phyloP scores from a whole-genome alignment of 495 filamentous ascomycete genomes.

The Filosporella fistucella region DNA sequence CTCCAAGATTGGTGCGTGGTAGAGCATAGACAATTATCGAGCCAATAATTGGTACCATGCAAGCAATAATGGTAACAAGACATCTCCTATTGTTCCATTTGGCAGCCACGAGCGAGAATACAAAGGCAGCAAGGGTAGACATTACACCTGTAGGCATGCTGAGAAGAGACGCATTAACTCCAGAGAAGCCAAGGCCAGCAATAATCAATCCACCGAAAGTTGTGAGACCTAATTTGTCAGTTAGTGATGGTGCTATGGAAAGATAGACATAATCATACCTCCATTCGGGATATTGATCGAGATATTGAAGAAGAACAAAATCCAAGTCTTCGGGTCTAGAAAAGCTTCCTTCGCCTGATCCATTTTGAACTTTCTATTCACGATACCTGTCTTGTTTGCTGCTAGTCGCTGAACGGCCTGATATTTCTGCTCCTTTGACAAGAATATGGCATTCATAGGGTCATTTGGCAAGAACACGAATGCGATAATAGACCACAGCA shows the following conservation, averaged over 20 bases:
- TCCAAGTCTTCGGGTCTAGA: constrained; percentile 53
- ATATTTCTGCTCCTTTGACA: constrained; percentile 52
- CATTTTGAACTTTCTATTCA: constrained; percentile 64
- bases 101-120: neutral
- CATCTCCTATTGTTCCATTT: constrained; percentile 1
- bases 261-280: neutral
- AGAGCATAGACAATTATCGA: neutral
- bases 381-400: constrained; percentile 62
- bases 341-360: constrained; percentile 58
- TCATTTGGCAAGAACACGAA: constrained; percentile 62
- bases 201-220: constrained; percentile 7
- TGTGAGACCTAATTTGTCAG: constrained; percentile 31
- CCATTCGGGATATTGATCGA: constrained; percentile 1
- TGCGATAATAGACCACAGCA: constrained; percentile 52
- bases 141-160: constrained; percentile 10
- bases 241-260: neutral
- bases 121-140: neutral
- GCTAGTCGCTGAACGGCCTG: constrained; percentile 58
- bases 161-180: constrained; percentile 2
- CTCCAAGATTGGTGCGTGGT: no score
- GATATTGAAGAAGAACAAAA: constrained; percentile 24
- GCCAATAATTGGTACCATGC: neutral
- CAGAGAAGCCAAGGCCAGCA: constrained; percentile 3
- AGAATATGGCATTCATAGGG: constrained; percentile 62
- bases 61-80: neutral